Evolutionary conservation across 2,329 filamentous ascomycete genomes (phyloP).

Genomic region (Aspergillus eucalypticola): DNA sequence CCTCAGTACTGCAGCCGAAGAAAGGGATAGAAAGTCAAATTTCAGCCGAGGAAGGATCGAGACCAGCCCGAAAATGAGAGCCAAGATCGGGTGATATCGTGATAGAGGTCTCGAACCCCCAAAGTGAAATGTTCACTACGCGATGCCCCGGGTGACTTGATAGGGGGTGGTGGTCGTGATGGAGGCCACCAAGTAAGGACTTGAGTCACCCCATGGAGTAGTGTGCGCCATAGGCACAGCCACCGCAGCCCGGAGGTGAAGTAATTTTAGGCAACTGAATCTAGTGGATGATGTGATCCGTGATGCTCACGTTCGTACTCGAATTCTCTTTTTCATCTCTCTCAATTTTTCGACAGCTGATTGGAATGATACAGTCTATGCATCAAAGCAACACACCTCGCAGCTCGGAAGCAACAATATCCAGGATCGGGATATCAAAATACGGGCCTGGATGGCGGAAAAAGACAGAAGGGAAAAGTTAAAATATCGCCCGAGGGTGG

Average conservation of each 20-base stretch:
- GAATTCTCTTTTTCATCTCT: too few relatives aligned
- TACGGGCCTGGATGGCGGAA: not conserved
- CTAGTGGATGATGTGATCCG: not conserved
- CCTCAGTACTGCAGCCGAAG: not conserved
- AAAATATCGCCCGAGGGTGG: conserved; percentile 15
- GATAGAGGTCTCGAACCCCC: conserved; percentile 5
- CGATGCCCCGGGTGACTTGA: not conserved
- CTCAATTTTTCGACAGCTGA: too few relatives aligned
- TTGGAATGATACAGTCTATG: not conserved
- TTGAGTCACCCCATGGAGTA: conserved; percentile 6
- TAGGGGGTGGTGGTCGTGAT: not conserved
- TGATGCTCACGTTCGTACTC: too few relatives aligned
- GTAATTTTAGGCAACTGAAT: not conserved
- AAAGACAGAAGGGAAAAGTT: conserved; percentile 9
- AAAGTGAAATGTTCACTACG: not conserved
- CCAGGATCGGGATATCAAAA: conserved; percentile 3
- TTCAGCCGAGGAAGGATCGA: not conserved
- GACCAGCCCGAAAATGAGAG: conserved; percentile 4
- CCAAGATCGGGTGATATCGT: not conserved
- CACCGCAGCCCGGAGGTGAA: not conserved
- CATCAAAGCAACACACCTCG: not conserved
- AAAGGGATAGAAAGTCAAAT: not conserved
- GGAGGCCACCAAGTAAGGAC: not conserved
- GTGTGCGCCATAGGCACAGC: not conserved
- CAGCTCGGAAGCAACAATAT: not conserved